Base-by-base conservation (phyloP, 2,329 filamentous ascomycete genomes). In the Arthrobotrys megalospora region DNA sequence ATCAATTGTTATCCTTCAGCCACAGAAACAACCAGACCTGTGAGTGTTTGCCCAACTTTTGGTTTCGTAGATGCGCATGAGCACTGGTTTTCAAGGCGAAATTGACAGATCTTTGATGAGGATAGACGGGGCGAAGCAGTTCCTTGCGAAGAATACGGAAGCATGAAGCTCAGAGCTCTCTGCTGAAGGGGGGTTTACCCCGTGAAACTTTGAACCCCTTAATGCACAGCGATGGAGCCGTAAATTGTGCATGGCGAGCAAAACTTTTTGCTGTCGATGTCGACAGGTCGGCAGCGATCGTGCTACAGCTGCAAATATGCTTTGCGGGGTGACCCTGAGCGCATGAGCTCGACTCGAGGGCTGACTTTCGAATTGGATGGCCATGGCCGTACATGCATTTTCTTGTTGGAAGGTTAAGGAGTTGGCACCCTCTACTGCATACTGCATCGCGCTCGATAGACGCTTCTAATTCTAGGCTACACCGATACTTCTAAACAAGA, bases 1-100 rank as follows among this genome's bases (percentile, higher is more conserved):
- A 38, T 58, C n/a, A 12, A 58, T 58, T 38, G 52, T 58, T 58
- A 58, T n/a, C n/a, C 32, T 53, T 53, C 50, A 53, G 50, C 50
- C 50, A 53, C 28, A n/a, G 14, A 28, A 28, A 53, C 50, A 53
- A 53, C 24, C 5, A 53, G 16, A 6, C 8, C 6, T 16, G 5
- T n/a, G 16, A 14, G 14, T 4, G 6, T 34, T 53, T 21, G 2
- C 52, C 52, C 52, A 58, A 58, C 52, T 2, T 58, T 58, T 12
- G 14, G 52, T 58, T 58, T 58, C 52, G 52, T 12, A 21, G 52
- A 38, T 58, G 52, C 32, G 10, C 10, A 8, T 38, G 32, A 21
- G 52, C 19, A 12, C 7, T 38, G 21, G 6, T 10, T 58, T 36
- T n/a, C 11, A 19, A 7, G 32, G 32, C 32, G 36, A 58, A 16